Evolutionary conservation across 257 asterid genomes (phyloP), one percentile per base, ranked within the genome.

Genomic region (Nicotiana undulata): DNA sequence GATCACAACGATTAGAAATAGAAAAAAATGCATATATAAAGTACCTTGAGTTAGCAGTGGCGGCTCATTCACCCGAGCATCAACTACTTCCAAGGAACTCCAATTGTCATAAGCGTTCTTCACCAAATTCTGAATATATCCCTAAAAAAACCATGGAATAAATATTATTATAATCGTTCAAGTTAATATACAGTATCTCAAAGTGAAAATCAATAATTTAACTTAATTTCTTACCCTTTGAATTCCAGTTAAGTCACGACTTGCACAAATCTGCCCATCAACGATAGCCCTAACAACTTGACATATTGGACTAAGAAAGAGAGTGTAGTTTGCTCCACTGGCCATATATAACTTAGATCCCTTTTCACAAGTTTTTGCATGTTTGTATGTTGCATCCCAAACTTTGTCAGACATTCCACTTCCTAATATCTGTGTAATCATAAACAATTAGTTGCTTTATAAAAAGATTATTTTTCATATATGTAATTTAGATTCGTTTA

Each of bases 391-490:
- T 20, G 63, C 88, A 13, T 89, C 87, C 97, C 97, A 91, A 90
- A 86, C 90, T 85, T 77, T 92, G 65, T 91, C 94, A 7, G 97
- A 92, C 96, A 92, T 92, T 70, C 91, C 97, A 28, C 13, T 49
- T 78, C 95, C 95, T n/a, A 92, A 80, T 68, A 86, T 88, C 95
- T 92, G 86, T 61, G 22, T 12, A 49, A 20, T 34, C 40, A 26
- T 55, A 32, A 77, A 13, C 2, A 4, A 51, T 20, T 8, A 10
- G 26, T 12, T 22, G 6, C 6, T 52, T 52, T 17, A 16, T 52
- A 52, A 4, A 3, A 7, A 22, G 12, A 5, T 44, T 18, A 4
- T 20, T 70, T 29, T 70, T 22, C 77, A 44, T 20, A 44, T 20
- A 3, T 40, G 13, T 68, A 68, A 44, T 44, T 70, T 20, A 40